These are phyloP conservation scores for Tolypocladium ovalisporum DNA, from an alignment of 2,329 filamentous ascomycete genomes.

Conservation along the genomic window DNA sequence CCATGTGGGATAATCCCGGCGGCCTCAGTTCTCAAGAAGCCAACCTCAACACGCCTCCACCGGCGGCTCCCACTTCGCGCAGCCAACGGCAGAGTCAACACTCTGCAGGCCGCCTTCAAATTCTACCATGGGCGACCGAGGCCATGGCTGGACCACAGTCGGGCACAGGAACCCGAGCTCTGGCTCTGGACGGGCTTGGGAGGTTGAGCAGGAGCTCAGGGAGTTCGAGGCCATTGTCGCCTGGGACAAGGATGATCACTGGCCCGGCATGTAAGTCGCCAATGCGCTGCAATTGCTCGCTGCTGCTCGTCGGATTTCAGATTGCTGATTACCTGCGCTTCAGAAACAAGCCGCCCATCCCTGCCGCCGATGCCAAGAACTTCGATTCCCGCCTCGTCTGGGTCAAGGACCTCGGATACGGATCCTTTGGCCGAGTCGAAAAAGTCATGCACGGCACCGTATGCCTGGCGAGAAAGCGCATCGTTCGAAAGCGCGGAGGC, in stretches of 20 bases:
- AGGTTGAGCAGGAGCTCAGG: constrained; percentile 17
- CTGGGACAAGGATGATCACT: constrained; percentile 20
- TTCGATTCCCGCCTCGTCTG: constrained; percentile 20
- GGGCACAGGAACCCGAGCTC: constrained; percentile 13
- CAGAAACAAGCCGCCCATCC: constrained; percentile 19
- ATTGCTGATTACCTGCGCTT: neutral
- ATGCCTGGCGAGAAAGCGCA: constrained; percentile 33
- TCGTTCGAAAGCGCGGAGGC: constrained; percentile 20
- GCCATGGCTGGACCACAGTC: constrained; percentile 20
- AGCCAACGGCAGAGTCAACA: neutral
- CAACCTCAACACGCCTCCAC: neutral
- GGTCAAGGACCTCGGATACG: constrained; percentile 27
- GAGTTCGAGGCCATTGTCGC: constrained; percentile 18
- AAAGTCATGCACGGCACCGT: constrained; percentile 29
- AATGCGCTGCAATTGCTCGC: neutral
- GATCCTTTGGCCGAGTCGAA: constrained; percentile 32
- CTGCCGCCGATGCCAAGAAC: constrained; percentile 19
- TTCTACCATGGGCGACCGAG: constrained; percentile 16
- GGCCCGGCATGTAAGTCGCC: constrained; percentile 20
- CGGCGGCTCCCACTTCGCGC: neutral
- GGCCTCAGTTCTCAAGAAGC: neutral
- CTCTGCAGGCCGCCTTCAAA: neutral
- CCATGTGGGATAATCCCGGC: neutral
- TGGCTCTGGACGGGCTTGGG: constrained; percentile 11
- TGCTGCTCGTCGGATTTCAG: neutral